Evolutionary conservation across 1,284 basidiomycete species (phyloP).

Genomic region (Phaffia rhodozyma): DNA sequence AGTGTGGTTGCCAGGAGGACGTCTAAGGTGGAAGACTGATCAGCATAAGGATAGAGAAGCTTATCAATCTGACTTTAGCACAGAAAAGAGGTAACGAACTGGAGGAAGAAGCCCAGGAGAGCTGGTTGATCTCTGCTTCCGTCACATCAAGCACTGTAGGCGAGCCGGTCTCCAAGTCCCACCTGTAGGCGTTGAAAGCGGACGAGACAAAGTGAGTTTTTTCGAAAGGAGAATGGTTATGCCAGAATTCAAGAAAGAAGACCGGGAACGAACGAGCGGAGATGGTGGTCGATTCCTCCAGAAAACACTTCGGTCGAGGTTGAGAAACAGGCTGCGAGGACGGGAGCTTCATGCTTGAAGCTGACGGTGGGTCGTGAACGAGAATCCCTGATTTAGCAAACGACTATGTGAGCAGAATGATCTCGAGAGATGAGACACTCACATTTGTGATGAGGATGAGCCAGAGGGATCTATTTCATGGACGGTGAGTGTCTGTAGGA

Average conservation of each 20-base stretch:
- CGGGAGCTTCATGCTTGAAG: slow-evolving; percentile 31
- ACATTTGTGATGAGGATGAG: neutral
- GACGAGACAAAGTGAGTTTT: slow-evolving; percentile 38
- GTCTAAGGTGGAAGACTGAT: neutral
- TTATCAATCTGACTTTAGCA: too few species aligned
- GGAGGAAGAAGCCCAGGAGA: neutral
- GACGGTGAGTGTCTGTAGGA: too few species aligned
- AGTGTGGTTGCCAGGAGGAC: neutral
- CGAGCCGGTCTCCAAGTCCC: slow-evolving; percentile 37
- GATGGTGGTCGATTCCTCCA: slow-evolving; percentile 37
- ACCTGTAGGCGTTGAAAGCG: slow-evolving; percentile 23
- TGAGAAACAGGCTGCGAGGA: slow-evolving; percentile 36
- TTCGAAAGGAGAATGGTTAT: slow-evolving; percentile 25
- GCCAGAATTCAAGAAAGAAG: neutral
- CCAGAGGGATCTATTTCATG: too few species aligned
- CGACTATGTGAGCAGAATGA: slow-evolving; percentile 5
- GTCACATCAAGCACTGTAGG: slow-evolving; percentile 33
- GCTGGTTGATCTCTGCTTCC: slow-evolving; percentile 26
- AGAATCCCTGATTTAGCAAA: neutral
- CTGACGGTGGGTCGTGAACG: slow-evolving; percentile 17
- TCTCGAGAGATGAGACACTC: neutral
- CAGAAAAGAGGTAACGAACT: neutral
- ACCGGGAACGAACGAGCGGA: slow-evolving; percentile 40
- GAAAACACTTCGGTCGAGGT: slow-evolving; percentile 33
- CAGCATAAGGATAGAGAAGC: too few species aligned